Evolutionary conservation across 177 flowering plant species (phyloP).

Genomic region (Telopea speciosissima): DNA sequence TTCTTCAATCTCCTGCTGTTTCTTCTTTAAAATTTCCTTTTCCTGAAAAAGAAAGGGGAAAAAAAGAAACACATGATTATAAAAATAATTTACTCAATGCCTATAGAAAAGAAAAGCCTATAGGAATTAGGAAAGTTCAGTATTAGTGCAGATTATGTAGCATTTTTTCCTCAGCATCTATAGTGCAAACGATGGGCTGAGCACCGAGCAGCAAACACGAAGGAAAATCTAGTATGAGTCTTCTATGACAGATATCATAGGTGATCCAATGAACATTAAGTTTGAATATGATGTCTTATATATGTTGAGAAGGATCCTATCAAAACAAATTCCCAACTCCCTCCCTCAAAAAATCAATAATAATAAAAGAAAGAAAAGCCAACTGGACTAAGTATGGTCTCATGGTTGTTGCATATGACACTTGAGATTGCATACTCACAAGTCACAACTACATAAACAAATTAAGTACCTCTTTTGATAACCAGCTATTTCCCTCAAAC

Average conservation of each 20-base stretch:
- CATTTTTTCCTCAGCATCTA: constrained; percentile 3
- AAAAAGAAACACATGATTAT: background rate
- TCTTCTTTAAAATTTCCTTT: constrained; percentile 73
- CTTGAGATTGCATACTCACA: background rate
- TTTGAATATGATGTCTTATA: background rate
- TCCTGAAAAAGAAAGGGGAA: constrained; percentile 42
- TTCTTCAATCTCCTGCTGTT: constrained; percentile 69
- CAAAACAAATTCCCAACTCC: background rate
- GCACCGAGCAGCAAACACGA: background rate
- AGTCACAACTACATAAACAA: background rate
- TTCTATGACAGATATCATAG: background rate
- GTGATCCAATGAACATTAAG: background rate
- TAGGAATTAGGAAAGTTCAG: background rate
- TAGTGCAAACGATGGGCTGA: background rate
- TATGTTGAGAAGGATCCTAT: no score
- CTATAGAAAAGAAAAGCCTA: background rate
- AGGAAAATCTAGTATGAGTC: background rate
- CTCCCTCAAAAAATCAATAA: background rate
- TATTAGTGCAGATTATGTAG: background rate
- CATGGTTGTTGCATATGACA: background rate
- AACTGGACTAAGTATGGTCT: background rate
- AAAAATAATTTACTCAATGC: background rate
- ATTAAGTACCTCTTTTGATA: constrained; percentile 65
- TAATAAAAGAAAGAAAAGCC: no score
- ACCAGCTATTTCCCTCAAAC: constrained; percentile 83